Base-by-base conservation (phyloP, 306 rosid species). In the Sicyos edulis region DNA sequence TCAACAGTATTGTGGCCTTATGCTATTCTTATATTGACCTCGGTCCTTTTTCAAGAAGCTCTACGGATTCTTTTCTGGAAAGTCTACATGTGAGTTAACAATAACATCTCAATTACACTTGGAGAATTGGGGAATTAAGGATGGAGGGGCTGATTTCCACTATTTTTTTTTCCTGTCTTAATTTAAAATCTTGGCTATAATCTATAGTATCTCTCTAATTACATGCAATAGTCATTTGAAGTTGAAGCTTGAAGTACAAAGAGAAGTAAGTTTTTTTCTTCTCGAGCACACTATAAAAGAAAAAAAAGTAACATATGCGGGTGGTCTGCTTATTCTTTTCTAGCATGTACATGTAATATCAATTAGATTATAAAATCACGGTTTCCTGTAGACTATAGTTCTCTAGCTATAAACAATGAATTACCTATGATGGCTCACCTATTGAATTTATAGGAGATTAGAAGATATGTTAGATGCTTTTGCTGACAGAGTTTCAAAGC, bases 1-100 rank as follows among this genome's bases (percentile, higher is more conserved):
- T 56, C 88, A 26, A 54, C 84, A 0, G 1, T 85, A 40, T 86
- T 85, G 85, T 92, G 96, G 96, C 96, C 96, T 10, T 90, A 85
- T 66, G 86, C 78, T 22, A 47, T 87, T 8, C 93, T 92, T 62
- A 71, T 92, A 59, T 52, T 88, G 71, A 83, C 98, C 0, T 89
- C 96, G 0, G 88, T 92, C 76, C 83, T 86, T 52, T 90, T 92
- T 64, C 98, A 92, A 87, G 98, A 92, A 87, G 96, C 61, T 12
- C 96, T 92, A 51, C 87, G 98, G 74, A 63, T 88, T 81, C 79
- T 90, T 51, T 85, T 87, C 81, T 90, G 96, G 96, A 90, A 78
- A 81, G 75, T 88, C 64, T 90, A 85, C 69, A 83, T 77, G 98
- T 90, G 79, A 81, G 92, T 73, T 19, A 52, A 52, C 62, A 8